Base-by-base conservation (phyloP, 2,329 filamentous ascomycete genomes). In the Graphilbum fragrans region DNA sequence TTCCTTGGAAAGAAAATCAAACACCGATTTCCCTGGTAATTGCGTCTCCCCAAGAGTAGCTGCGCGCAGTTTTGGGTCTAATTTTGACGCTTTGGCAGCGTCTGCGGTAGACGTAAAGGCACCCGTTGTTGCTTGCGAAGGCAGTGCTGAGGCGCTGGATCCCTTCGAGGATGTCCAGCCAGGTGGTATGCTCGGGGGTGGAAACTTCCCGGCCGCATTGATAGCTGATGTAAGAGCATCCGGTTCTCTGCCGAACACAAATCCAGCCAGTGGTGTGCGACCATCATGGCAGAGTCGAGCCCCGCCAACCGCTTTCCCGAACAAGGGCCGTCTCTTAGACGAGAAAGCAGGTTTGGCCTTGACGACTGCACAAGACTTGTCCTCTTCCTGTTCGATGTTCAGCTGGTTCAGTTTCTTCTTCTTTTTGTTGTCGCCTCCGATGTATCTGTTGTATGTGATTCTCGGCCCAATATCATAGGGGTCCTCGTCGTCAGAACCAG, bases 401-500 rank as follows among this genome's bases (percentile, higher is more conserved):
- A n/a, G 23, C 31, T 32, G 17, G 19, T 38, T 35, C 10, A 44
- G 68, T 34, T 74, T 76, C 54, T 81, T 79, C 52, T 74, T 83
- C 56, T 86, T 88, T 57, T 81, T 82, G 59, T 85, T 94, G 47
- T 88, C 82, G 0, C 80, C 82, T 17, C 86, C 87, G 45, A 95
- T 76, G 5, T 81, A 71, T 33, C 80, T 76, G 52, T 85, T 94
- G 59, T 94, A 94, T 12, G 81, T 86, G 56, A 95, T 93, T 50
- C 79, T 82, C 0, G 92, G 92, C 0, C 90, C 90, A 41, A 96
- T 80, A 44, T 90, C 84, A 55, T 94, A 96, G 0, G 86, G 84
- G 53, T 95, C 88, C 52, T 96, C 92, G 36, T 95, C 88, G 50
- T 96, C 92, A 5, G 90, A 95, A 11, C 87, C 88, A 18, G 81